Evolutionary conservation across 78 protist genomes (phyloP).

Genomic region (Emiliania huxleyi): DNA sequence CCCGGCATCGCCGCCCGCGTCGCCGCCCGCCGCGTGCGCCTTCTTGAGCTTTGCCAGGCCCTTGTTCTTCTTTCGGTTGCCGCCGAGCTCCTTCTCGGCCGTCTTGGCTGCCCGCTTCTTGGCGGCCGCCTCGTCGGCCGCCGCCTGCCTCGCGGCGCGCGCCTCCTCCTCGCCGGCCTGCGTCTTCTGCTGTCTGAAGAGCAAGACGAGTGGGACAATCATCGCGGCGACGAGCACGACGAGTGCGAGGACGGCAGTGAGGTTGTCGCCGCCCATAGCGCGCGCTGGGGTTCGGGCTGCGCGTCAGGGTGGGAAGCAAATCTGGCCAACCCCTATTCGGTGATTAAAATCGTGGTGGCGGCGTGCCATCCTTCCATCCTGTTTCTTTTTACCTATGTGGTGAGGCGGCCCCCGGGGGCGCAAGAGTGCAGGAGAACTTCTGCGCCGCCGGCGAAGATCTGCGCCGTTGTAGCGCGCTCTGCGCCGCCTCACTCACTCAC

Average conservation of each 20-base stretch:
- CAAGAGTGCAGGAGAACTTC: too few relatives aligned
- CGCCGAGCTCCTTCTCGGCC: not conserved
- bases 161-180: not conserved
- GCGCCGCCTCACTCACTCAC: too few relatives aligned
- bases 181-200: not conserved
- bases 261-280: too few relatives aligned
- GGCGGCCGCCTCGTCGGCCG: not conserved
- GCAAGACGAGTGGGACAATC: not conserved
- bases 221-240: not conserved
- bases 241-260: not conserved
- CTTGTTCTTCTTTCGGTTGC: not conserved
- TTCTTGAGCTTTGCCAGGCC: not conserved
- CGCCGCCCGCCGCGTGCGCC: not conserved
- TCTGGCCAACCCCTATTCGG: too few relatives aligned
- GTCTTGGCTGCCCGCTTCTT: not conserved
- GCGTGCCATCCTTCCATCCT: too few relatives aligned
- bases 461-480: too few relatives aligned
- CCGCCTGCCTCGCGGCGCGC: not conserved
- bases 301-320: too few relatives aligned
- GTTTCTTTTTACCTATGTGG: too few relatives aligned
- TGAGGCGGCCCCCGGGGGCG: too few relatives aligned
- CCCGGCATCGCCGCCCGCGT: not conserved
- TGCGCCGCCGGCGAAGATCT: too few relatives aligned
- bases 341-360: too few relatives aligned
- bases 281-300: too few relatives aligned